phyloP scores from a whole-genome alignment of 805 yeast species.

The Yamadazyma phyllophila region DNA sequence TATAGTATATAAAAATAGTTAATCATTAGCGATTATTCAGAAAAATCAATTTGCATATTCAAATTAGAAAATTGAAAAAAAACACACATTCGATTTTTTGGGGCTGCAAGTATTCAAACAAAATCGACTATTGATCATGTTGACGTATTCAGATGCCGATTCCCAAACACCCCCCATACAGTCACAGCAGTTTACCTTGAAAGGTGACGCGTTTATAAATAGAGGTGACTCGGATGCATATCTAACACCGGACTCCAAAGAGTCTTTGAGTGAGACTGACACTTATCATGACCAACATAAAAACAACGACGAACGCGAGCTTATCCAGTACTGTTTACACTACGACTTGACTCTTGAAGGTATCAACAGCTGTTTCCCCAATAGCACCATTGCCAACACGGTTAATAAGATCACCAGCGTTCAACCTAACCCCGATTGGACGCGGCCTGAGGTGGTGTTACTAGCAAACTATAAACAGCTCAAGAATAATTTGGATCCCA shows the following conservation, averaged over 20 bases:
- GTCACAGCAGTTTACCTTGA: conserved; percentile 3
- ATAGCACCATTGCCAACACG: conserved; percentile 1
- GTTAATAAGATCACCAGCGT: not conserved
- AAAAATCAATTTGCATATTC: not conserved
- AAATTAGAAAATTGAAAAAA: not conserved
- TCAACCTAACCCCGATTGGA: conserved; percentile 2
- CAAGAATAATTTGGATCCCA: not conserved
- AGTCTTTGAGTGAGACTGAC: conserved; percentile 15
- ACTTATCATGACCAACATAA: conserved; percentile 3
- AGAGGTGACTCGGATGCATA: conserved; percentile 9
- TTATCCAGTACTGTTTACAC: conserved; percentile 6
- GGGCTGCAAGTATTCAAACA: not conserved
- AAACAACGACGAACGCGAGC: conserved; percentile 5
- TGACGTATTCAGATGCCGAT: not conserved
- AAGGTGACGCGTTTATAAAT: not conserved
- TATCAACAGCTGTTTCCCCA: conserved; percentile 4
- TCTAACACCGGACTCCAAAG: conserved; percentile 16
- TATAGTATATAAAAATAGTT: not conserved
- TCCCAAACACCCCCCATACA: conserved; percentile 2
- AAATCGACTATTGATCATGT: not conserved
- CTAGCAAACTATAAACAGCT: conserved; percentile 3
- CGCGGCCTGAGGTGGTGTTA: conserved; percentile 10
- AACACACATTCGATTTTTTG: not conserved
- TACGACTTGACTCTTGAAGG: conserved; percentile 12
- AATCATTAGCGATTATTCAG: not conserved